Evolutionary conservation across 2,329 filamentous ascomycete genomes (phyloP).

Genomic region (Ophiostoma himal-ulmi): DNA sequence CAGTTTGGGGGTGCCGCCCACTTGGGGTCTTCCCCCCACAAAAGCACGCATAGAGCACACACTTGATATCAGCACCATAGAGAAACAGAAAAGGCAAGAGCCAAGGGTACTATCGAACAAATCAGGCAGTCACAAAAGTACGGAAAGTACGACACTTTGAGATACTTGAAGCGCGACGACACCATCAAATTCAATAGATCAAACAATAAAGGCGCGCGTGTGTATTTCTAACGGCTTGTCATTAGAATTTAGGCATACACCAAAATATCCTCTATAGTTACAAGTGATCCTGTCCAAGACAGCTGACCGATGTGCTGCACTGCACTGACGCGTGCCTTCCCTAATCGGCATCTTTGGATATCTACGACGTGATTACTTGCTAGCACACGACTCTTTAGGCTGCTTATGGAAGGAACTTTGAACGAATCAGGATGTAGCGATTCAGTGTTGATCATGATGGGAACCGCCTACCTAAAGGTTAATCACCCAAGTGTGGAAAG

Average conservation of each 20-base stretch:
- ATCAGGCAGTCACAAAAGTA: slow-evolving; percentile 1
- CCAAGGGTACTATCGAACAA: neutral
- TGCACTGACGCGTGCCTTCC: slow-evolving; percentile 15
- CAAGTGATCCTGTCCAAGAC: neutral
- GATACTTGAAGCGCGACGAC: neutral
- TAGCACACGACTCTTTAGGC: neutral
- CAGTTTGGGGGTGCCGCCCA: neutral
- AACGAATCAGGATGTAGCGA: neutral
- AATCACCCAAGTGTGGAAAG: neutral
- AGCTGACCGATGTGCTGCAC: neutral
- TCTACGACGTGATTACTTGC: neutral
- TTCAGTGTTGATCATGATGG: neutral
- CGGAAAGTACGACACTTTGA: neutral
- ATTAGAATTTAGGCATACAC: too few species aligned
- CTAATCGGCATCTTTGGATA: neutral
- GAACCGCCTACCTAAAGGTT: neutral
- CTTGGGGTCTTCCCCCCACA: neutral
- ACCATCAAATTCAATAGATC: neutral
- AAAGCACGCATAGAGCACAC: neutral
- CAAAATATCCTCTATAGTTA: neutral
- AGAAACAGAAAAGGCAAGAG: neutral
- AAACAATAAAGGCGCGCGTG: neutral
- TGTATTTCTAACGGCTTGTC: neutral
- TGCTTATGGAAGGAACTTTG: neutral
- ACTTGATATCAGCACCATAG: neutral